Percentiles rank a stretch among this genome's conserved stretches.
Evolutionary conservation across 495 filamentous ascomycete species (phyloP).

Genomic region (Penicillium angulare): DNA sequence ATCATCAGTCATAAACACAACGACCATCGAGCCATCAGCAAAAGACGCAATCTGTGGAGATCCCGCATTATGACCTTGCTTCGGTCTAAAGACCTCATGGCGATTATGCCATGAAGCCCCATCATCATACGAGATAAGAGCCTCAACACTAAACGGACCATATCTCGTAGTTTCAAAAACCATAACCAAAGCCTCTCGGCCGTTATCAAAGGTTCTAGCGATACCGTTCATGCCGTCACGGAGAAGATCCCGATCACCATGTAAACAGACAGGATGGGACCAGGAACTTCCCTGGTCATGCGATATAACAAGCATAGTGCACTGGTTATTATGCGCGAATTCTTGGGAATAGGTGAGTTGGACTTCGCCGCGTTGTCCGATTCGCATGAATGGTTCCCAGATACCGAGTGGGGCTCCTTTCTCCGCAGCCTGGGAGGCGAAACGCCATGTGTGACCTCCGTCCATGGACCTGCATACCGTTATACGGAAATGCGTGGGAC

Average conservation of each 20-base stretch:
- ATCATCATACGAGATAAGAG: slow-evolving; percentile 56
- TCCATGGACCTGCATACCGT: slow-evolving; percentile 58
- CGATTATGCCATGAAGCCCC: slow-evolving; percentile 53
- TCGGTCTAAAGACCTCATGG: slow-evolving; percentile 49
- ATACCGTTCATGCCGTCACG: slow-evolving; percentile 66
- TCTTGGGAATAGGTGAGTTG: slow-evolving; percentile 61
- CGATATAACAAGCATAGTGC: slow-evolving; percentile 56
- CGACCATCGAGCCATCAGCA: slow-evolving; percentile 55
- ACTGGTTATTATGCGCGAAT: slow-evolving; percentile 54
- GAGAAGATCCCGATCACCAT: slow-evolving; percentile 40
- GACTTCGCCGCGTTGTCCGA: slow-evolving; percentile 46
- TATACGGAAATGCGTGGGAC: slow-evolving; percentile 56
- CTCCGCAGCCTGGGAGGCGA: slow-evolving; percentile 51
- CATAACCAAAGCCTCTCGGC: slow-evolving; percentile 50
- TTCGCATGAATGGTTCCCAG: slow-evolving; percentile 62
- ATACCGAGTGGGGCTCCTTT: slow-evolving; percentile 46
- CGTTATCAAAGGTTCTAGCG: slow-evolving; percentile 39
- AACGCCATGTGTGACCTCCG: slow-evolving; percentile 52
- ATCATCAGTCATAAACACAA: slow-evolving; percentile 64
- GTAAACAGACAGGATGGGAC: slow-evolving; percentile 44
- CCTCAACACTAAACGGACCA: slow-evolving; percentile 54
- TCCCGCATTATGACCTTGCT: slow-evolving; percentile 49
- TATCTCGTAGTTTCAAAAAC: slow-evolving; percentile 57
- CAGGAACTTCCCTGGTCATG: slow-evolving; percentile 54
- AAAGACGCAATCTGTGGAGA: slow-evolving; percentile 58